phyloP scores from a whole-genome alignment of 2,329 filamentous ascomycete species.

The Trichophaea hybrida region DNA sequence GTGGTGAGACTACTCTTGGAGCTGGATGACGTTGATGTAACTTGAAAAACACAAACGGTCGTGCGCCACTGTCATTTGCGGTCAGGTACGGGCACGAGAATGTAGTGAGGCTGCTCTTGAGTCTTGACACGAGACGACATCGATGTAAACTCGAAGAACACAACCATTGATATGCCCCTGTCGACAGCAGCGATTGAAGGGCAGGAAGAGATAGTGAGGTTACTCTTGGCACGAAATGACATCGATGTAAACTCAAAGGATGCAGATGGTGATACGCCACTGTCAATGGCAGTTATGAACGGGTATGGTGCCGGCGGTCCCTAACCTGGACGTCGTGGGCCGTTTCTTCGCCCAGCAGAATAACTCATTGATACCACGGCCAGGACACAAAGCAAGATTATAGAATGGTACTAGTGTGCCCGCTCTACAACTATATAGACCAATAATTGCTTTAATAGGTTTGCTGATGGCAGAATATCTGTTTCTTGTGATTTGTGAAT shows the following conservation, averaged over 20 bases:
- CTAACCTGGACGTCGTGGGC: no score
- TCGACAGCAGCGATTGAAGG: background rate
- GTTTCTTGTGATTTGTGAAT: no score
- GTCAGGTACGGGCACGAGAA: background rate
- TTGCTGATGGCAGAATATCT: no score
- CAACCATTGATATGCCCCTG: background rate
- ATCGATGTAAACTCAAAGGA: slow-evolving; percentile 9
- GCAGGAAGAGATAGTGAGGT: background rate
- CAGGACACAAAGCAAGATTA: no score
- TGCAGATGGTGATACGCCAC: slow-evolving; percentile 10
- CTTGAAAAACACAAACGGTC: background rate
- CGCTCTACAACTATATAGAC: no score
- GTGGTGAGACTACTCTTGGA: slow-evolving; percentile 14
- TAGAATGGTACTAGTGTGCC: no score
- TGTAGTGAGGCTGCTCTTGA: slow-evolving; percentile 1
- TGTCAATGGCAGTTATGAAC: slow-evolving; percentile 11
- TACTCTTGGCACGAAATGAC: slow-evolving; percentile 5
- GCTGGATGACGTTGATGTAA: slow-evolving; percentile 4
- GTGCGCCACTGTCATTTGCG: slow-evolving; percentile 5
- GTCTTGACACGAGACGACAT: slow-evolving; percentile 9
- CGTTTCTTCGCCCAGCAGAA: no score
- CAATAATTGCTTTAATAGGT: no score
- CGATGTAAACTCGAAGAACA: background rate
- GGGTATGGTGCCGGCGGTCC: no score
- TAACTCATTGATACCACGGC: no score